Evolutionary conservation across 1,284 basidiomycete genomes (phyloP), one percentile per base, ranked within the genome.

Genomic region (Microbotryum silenes-acaulis): DNA sequence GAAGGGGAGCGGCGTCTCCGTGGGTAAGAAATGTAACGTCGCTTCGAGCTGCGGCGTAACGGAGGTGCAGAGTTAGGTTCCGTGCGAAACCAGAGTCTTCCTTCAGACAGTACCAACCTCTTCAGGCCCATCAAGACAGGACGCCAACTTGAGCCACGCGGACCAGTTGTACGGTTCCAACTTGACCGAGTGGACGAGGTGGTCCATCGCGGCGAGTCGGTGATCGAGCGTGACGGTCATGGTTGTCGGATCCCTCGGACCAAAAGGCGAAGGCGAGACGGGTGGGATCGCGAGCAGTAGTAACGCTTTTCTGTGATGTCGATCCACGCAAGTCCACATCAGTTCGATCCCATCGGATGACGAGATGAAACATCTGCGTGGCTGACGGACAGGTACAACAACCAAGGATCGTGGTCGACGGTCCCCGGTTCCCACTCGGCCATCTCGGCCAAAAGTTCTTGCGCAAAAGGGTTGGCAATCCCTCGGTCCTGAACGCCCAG

Each of bases 81-180:
- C 10, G 37, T 18, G 37, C 16, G 37, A 42, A 18, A 42, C 4
- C 37, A 44, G 21, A 42, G 33, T 46, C 3, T 6, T 1, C n/a
- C 20, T 20, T 27, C 23, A 1, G 23, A 4, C 21, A 12, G 21
- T 29, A 64, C 77, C 55, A 47, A 93, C 92, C 83, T 93, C 90
- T 77, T 92, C 90, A n/a, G 84, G 84, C 64, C 92, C 91, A 44
- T 86, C 84, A 31, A 96, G 81, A 70, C 90, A 87, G 56, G 83
- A 83, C 2, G 85, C 84, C 23, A 97, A 79, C 58, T 91, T 81
- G 23, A 82, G 79, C 94, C 96, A 99, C 5, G 86, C 81, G 29
- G 89, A 89, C 94, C 96, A 99, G 74, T 97, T 97, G 86, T 91
- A 98, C 9, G 90, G 87, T 72, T 88, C 91, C 4, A 81, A 79